Evolutionary conservation across 805 yeast species (phyloP).

Genomic region (Starmerella tilneyi): DNA sequence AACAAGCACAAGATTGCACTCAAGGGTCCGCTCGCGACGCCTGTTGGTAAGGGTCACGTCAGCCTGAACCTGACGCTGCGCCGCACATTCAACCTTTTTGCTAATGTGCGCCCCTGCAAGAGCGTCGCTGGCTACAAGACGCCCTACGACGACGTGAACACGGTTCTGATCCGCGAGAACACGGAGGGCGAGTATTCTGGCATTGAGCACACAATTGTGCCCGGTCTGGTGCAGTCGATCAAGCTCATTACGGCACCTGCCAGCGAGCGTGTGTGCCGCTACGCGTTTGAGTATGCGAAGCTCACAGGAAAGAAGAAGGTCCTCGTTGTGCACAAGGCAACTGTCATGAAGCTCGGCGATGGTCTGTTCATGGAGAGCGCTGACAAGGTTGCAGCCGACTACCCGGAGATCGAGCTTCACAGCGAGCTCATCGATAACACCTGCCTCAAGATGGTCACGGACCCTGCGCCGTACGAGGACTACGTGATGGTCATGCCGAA

Average conservation of each 20-base stretch:
- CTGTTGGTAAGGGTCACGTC: conserved; percentile 97
- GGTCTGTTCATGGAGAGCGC: conserved; percentile 93
- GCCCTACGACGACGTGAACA: conserved; percentile 79
- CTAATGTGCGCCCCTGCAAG: conserved; percentile 95
- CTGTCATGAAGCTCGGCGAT: conserved; percentile 96
- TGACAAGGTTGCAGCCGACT: conserved; percentile 77
- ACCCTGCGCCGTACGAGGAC: conserved; percentile 78
- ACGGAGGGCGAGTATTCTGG: conserved; percentile 99
- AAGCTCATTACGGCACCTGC: conserved; percentile 95
- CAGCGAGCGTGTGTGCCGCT: conserved; percentile 90
- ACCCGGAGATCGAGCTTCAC: conserved; percentile 76
- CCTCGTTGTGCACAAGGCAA: conserved; percentile 93
- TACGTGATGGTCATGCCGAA: conserved; percentile 98
- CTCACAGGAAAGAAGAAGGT: conserved; percentile 79
- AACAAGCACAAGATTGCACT: conserved; percentile 88
- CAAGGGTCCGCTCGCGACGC: conserved; percentile 97
- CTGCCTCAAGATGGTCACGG: conserved; percentile 76
- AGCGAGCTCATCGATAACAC: conserved; percentile 93
- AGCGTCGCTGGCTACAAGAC: conserved; percentile 89
- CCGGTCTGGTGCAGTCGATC: conserved; percentile 97
- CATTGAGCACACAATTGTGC: conserved; percentile 94
- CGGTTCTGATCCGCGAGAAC: conserved; percentile 95
- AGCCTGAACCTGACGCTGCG: conserved; percentile 95
- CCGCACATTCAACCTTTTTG: conserved; percentile 91
- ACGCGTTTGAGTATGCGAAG: conserved; percentile 93